Percentiles rank a stretch among this genome's conserved stretches.
Evolutionary conservation across 1,139 yeast species (phyloP).

Genomic region (Debaryomyces robertsiae): DNA sequence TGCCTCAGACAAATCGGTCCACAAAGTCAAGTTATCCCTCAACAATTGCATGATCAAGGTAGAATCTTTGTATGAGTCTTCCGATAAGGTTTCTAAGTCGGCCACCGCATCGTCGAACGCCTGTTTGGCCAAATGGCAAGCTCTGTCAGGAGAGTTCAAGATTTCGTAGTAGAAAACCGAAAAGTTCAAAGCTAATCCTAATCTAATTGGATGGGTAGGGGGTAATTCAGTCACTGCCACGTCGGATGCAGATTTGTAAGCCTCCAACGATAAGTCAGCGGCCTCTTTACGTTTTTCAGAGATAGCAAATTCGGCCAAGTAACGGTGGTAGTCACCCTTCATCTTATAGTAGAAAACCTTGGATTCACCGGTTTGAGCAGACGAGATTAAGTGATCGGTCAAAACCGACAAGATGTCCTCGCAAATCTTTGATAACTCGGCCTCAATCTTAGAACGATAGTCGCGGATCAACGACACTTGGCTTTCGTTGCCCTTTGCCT

Average conservation of each 20-base stretch:
- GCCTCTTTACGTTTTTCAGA: constrained; percentile 92
- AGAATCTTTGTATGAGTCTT: constrained; percentile 97
- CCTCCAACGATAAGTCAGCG: constrained; percentile 89
- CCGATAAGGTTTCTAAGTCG: constrained; percentile 94
- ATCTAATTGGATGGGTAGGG: constrained; percentile 98
- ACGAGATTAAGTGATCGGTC: constrained; percentile 86
- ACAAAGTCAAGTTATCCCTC: constrained; percentile 96
- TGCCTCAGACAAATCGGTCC: constrained; percentile 97
- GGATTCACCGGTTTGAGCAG: constrained; percentile 95
- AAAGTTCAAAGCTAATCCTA: constrained; percentile 96
- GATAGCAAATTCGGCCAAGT: constrained; percentile 93
- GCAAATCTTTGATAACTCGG: constrained; percentile 90
- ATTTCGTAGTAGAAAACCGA: constrained; percentile 98
- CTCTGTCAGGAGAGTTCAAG: constrained; percentile 96
- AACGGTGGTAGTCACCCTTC: constrained; percentile 99
- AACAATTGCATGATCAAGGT: constrained; percentile 97
- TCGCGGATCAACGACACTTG: constrained; percentile 91
- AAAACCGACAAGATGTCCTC: constrained; percentile 89
- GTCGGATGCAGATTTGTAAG: constrained; percentile 93
- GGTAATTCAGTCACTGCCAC: constrained; percentile 96
- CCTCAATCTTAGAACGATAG: constrained; percentile 92
- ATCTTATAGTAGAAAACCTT: constrained; percentile 98
- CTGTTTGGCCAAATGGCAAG: constrained; percentile 97
- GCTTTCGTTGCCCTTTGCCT: constrained; percentile 86
- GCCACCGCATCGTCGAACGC: constrained; percentile 99